Base-by-base conservation (phyloP, 2,329 filamentous ascomycete genomes). In the Didymella sp. region DNA sequence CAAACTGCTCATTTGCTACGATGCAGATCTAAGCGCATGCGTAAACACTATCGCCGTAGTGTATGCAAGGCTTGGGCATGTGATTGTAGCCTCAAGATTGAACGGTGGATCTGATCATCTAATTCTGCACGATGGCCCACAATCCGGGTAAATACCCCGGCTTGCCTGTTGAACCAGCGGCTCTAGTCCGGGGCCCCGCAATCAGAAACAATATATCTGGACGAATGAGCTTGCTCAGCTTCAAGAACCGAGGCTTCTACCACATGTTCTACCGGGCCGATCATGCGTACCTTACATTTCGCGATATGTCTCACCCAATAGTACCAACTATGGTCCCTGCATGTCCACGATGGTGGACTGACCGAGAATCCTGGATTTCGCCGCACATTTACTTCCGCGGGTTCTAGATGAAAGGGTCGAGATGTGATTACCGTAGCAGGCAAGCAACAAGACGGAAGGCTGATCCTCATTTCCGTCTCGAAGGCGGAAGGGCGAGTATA, bases 241-340 rank as follows among this genome's bases (percentile, higher is more conserved):
- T 33, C 31, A 42, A 28, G 19, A 42, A 33, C 27, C 44, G 44
- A 50, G 45, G 22, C 40, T 41, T 46, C 40, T 27, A 54, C 27
- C 15, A 49, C 9, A 28, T 47, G 41, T 51, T 51, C 41, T 43
- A 42, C 45, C 56, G 56, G 56, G 50, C 56, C 56, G 56, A 40
- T 25, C 28, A 49, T 46, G 56, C 56, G 56, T 54, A 51, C 56
- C 50, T 58, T 41, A 54, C 56, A 51, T 50, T 19, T 42, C 13
- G n/a, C 12, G 28, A 4, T n/a, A 17, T 11, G 28, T 43, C 42
- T 33, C 27, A 19, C 11, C 50, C 51, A 51, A 54, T 43, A 21
- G 19, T 5, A 27, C 0, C 13, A 13, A 38, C 1, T 6, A 17
- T 3, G 15, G 33, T 21, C 22, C 11, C 28, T n/a, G 28, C 7